Percentiles rank a stretch among this genome's conserved stretches.
Conservation (phyloP, 2,329 filamentous ascomycete species). For the Corniculantispora saksenae region DNA sequence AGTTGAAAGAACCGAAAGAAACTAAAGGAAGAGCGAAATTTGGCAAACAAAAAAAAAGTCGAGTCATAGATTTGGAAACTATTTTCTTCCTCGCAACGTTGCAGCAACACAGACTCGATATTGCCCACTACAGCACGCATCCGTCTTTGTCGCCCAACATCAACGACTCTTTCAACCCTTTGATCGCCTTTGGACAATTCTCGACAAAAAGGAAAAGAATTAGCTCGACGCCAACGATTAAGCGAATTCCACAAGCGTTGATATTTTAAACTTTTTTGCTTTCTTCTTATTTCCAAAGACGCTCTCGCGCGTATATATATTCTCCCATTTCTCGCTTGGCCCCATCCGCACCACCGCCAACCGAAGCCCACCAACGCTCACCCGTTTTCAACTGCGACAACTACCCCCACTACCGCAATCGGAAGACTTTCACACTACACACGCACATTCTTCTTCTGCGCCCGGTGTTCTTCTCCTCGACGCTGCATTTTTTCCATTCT, state of each 20-base stretch:
- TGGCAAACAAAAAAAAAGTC: no score
- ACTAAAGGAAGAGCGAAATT: no score
- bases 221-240: background rate
- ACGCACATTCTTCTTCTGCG: background rate
- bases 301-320: slow-evolving; percentile 11
- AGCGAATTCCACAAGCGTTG: background rate
- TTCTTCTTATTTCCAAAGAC: background rate
- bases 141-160: background rate
- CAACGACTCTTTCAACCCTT: background rate
- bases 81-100: no score
- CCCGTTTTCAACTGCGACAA: slow-evolving; percentile 16
- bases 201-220: background rate
- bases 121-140: slow-evolving; percentile 1
- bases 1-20: no score
- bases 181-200: background rate
- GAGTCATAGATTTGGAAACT: no score
- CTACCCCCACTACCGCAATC: slow-evolving; percentile 17
- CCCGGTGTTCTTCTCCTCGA: no score
- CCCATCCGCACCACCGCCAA: no score
- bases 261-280: background rate
- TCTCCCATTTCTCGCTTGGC: background rate
- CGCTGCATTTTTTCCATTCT: background rate
- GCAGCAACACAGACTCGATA: no score
- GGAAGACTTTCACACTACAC: no score
- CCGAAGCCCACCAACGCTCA: slow-evolving; percentile 4